These are phyloP conservation scores for Suillus lakei DNA, from an alignment of 768 basidiomycete genomes.

Conservation along the genomic window DNA sequence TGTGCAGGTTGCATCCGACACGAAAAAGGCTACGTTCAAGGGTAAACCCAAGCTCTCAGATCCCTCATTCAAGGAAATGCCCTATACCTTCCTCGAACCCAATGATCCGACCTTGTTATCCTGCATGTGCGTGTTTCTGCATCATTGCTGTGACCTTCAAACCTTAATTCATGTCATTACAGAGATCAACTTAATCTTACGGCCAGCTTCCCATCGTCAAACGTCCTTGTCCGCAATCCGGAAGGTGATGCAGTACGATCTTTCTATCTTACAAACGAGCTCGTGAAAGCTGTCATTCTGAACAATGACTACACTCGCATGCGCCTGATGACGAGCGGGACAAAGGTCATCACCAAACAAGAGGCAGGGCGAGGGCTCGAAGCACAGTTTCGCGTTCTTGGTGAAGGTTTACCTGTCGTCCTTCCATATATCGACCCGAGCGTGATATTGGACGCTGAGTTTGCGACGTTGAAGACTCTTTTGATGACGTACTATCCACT, in stretches of 20 bases:
- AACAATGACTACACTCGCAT: slow-evolving; percentile 85
- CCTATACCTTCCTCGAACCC: slow-evolving; percentile 80
- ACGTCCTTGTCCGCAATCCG: slow-evolving; percentile 88
- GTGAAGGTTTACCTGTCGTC: slow-evolving; percentile 84
- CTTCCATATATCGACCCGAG: slow-evolving; percentile 77
- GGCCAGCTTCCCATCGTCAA: slow-evolving; percentile 70
- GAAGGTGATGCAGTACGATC: slow-evolving; percentile 73
- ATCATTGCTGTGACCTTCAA: background rate
- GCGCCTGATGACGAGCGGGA: slow-evolving; percentile 90
- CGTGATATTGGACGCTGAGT: slow-evolving; percentile 62
- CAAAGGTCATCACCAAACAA: slow-evolving; percentile 91
- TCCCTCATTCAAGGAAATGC: slow-evolving; percentile 82
- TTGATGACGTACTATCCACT: slow-evolving; percentile 84
- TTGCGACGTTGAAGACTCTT: slow-evolving; percentile 64
- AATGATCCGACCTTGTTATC: slow-evolving; percentile 70
- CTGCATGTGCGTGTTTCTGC: slow-evolving; percentile 65
- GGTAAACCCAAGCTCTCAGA: slow-evolving; percentile 27
- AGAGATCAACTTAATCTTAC: slow-evolving; percentile 78
- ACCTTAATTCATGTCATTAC: slow-evolving; percentile 3
- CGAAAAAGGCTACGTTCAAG: background rate
- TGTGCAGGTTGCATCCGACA: background rate
- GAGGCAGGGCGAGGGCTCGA: slow-evolving; percentile 68
- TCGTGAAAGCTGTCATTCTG: slow-evolving; percentile 79
- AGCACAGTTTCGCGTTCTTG: slow-evolving; percentile 74
- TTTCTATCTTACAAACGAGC: slow-evolving; percentile 85